Evolutionary conservation across 23 red algal species (phyloP).

Genomic region (Gracilariopsis chorda): DNA sequence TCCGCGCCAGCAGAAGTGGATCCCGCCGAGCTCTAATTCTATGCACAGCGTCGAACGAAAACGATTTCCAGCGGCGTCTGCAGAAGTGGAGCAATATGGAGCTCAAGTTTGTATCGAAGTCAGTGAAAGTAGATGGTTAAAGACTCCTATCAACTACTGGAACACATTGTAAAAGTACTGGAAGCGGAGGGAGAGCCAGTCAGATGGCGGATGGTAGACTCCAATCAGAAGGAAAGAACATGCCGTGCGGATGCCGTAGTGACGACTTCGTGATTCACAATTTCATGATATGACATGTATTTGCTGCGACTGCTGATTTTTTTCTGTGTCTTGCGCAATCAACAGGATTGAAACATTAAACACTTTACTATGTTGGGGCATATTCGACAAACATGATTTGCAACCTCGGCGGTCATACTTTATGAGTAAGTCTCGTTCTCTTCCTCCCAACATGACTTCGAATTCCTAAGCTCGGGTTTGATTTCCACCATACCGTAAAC

Average conservation of each 20-base stretch:
- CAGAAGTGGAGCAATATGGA: constrained; percentile 24
- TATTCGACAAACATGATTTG: too few species aligned
- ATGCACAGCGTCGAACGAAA: background rate
- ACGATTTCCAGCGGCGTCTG: background rate
- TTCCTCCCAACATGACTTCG: constrained; percentile 69
- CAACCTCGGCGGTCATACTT: too few species aligned
- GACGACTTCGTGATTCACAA: background rate
- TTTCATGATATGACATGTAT: too few species aligned
- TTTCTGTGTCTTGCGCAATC: too few species aligned
- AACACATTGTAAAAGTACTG: constrained; percentile 40
- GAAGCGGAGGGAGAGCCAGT: constrained; percentile 39
- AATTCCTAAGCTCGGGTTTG: constrained; percentile 6
- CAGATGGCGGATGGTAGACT: constrained; percentile 47
- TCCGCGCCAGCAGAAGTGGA: background rate
- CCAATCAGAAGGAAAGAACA: constrained; percentile 42
- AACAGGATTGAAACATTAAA: too few species aligned
- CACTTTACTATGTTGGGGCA: too few species aligned
- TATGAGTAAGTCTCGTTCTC: constrained; percentile 57
- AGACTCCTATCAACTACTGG: constrained; percentile 3
- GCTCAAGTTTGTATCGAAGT: constrained; percentile 48
- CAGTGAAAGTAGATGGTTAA: constrained; percentile 5
- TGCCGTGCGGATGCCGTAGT: constrained; percentile 51
- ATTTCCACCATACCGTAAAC: constrained; percentile 45
- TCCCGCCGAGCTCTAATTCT: background rate
- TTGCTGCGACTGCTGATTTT: too few species aligned